Evolutionary conservation across 805 yeast species (phyloP).

Genomic region (Dipodascopsis uninucleata): DNA sequence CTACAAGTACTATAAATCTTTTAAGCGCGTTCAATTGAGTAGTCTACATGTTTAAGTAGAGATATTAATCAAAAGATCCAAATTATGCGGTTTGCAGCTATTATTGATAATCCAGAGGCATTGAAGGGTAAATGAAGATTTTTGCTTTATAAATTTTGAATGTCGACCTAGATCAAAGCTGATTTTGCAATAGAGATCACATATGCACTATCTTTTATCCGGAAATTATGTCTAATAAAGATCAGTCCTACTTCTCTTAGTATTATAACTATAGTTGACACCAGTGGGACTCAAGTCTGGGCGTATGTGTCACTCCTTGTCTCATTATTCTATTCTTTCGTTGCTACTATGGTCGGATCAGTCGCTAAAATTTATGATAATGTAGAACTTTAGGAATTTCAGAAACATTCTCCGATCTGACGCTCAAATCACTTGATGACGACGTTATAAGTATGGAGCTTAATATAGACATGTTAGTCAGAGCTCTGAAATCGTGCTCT

Average conservation of each 20-base stretch:
- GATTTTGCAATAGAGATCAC: slow-evolving; percentile 39
- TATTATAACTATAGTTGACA: slow-evolving; percentile 48
- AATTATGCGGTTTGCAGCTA: slow-evolving; percentile 12
- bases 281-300: slow-evolving; percentile 66
- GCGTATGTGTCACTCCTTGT: slow-evolving; percentile 10
- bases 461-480: slow-evolving; percentile 57
- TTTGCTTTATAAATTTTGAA: neutral
- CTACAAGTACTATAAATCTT: too few species aligned
- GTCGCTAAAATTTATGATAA: too few species aligned
- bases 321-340: neutral
- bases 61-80: too few species aligned
- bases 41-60: too few species aligned
- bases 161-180: neutral
- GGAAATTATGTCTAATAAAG: slow-evolving; percentile 55
- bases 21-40: too few species aligned
- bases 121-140: slow-evolving; percentile 3
- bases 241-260: slow-evolving; percentile 50
- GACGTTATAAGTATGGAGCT: slow-evolving; percentile 58
- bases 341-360: too few species aligned
- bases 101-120: slow-evolving; percentile 7
- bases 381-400: too few species aligned
- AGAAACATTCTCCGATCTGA: slow-evolving; percentile 9
- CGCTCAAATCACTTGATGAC: slow-evolving; percentile 38
- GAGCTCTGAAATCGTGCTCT: slow-evolving; percentile 54
- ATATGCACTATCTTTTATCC: slow-evolving; percentile 47